A percentile compares a stretch with the other conserved stretches of the same genome.
Evolutionary conservation across 164 flowering plant species (phyloP).

Genomic region (Dillenia turbinata): DNA sequence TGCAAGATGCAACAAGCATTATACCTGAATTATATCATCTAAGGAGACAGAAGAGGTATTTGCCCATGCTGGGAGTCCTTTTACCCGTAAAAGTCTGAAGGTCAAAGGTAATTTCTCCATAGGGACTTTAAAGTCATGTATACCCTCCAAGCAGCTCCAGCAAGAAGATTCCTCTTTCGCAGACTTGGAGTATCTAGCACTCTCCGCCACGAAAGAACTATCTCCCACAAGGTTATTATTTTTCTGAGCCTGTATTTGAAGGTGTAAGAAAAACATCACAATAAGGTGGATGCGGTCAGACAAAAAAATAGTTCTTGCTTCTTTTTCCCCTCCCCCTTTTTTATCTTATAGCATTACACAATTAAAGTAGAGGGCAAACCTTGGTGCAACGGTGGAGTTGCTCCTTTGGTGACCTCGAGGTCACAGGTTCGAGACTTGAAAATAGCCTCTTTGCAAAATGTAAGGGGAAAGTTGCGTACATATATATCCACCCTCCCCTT

Average conservation of each 20-base stretch:
- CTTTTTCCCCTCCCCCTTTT: too few species aligned
- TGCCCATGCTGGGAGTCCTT: constrained; percentile 89
- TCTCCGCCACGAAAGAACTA: constrained; percentile 4
- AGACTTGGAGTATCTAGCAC: constrained; percentile 11
- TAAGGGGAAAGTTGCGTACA: too few species aligned
- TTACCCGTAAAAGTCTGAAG: constrained; percentile 71
- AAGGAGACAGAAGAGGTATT: constrained; percentile 79
- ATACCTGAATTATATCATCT: constrained; percentile 78
- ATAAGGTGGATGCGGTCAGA: neutral
- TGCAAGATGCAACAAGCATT: neutral
- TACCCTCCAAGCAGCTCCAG: constrained; percentile 34
- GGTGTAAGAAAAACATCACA: constrained; percentile 1
- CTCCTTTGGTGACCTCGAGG: too few species aligned
- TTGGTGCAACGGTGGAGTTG: too few species aligned
- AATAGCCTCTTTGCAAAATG: too few species aligned
- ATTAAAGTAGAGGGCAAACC: too few species aligned
- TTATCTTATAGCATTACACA: too few species aligned
- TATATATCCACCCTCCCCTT: too few species aligned
- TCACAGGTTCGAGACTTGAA: too few species aligned
- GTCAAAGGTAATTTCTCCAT: constrained; percentile 48
- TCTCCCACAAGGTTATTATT: constrained; percentile 9
- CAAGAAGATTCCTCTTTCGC: constrained; percentile 7
- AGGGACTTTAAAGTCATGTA: constrained; percentile 48
- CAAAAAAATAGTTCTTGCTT: too few species aligned
- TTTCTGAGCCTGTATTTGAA: constrained; percentile 19